Evolutionary conservation across 805 yeast genomes (phyloP).

Genomic region (Candida cerambycidarum): DNA sequence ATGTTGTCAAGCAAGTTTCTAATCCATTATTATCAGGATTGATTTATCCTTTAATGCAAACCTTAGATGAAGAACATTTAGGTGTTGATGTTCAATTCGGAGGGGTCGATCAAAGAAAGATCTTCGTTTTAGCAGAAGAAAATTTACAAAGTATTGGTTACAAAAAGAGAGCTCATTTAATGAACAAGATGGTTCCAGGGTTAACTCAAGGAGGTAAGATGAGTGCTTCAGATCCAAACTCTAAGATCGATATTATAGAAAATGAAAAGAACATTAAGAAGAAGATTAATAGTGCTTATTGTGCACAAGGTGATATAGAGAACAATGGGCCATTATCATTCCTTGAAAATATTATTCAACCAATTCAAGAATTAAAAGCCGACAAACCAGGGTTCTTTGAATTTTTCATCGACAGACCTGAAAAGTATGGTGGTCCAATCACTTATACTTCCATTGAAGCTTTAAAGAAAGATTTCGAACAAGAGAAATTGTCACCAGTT

Average conservation of each 20-base stretch:
- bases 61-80: conserved; percentile 89
- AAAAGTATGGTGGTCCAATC: conserved; percentile 94
- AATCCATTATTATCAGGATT: conserved; percentile 92
- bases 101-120: conserved; percentile 98
- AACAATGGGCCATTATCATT: conserved; percentile 90
- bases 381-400: conserved; percentile 55
- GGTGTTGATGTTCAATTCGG: conserved; percentile 94
- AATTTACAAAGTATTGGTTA: conserved; percentile 83
- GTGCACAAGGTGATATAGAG: conserved; percentile 89
- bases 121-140: conserved; percentile 95
- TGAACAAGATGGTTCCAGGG: conserved; percentile 99
- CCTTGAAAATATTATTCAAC: conserved; percentile 78
- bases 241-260: conserved; percentile 91
- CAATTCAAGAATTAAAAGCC: conserved; percentile 75
- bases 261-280: conserved; percentile 84
- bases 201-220: conserved; percentile 95
- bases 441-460: conserved; percentile 65
- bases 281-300: conserved; percentile 89
- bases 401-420: conserved; percentile 86
- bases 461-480: conserved; percentile 69
- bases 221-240: conserved; percentile 99
- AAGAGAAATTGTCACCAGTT: conserved; percentile 80
- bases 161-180: conserved; percentile 96
- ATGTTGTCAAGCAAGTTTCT: conserved; percentile 95
- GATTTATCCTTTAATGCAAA: conserved; percentile 98